phyloP scores from a whole-genome alignment of 805 yeast genomes.

The Yueomyces sinensis region DNA sequence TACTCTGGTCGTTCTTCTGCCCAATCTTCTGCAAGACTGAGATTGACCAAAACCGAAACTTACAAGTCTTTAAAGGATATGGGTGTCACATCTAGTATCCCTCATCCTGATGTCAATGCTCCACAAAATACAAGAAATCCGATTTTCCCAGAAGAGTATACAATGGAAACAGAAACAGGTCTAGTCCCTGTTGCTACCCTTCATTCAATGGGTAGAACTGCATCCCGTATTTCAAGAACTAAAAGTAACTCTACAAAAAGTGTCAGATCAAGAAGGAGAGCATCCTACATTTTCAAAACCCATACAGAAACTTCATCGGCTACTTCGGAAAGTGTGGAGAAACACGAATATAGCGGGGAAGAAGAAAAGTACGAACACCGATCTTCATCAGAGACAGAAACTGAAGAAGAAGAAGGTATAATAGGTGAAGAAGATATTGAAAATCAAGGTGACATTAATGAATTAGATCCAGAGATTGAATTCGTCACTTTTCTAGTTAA shows the following conservation, averaged over 20 bases:
- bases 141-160: constrained; percentile 87
- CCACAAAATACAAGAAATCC: constrained; percentile 45
- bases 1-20: background rate
- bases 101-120: constrained; percentile 42
- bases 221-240: constrained; percentile 24
- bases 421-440: constrained; percentile 10
- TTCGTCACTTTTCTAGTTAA: constrained; percentile 69
- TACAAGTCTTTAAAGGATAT: constrained; percentile 48
- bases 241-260: constrained; percentile 22
- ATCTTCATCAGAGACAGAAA: background rate
- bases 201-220: constrained; percentile 48
- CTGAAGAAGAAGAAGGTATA: constrained; percentile 8
- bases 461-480: constrained; percentile 54
- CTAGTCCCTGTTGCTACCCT: constrained; percentile 70
- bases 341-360: background rate
- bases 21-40: constrained; percentile 10
- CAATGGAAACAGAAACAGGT: constrained; percentile 79
- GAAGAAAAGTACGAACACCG: no score
- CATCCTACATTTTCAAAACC: background rate
- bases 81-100: constrained; percentile 45
- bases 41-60: constrained; percentile 54
- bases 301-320: background rate
- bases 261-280: background rate
- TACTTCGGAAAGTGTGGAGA: constrained; percentile 1
- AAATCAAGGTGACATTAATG: constrained; percentile 17